Evolutionary conservation across 306 rosid genomes (phyloP).

Genomic region (Arachis hypogaea): DNA sequence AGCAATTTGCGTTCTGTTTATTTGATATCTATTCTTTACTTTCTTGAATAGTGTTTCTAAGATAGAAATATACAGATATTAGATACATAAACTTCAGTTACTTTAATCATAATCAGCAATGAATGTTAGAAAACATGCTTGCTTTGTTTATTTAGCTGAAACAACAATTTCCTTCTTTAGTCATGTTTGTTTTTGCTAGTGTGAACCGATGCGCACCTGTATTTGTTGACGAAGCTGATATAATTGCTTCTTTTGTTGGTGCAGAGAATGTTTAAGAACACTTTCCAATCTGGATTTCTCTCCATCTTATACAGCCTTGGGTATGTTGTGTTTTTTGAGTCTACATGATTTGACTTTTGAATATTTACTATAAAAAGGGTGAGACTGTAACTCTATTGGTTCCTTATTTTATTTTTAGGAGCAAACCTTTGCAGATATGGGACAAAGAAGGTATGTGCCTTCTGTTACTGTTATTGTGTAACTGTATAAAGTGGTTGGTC

Average conservation of each 20-base stretch:
- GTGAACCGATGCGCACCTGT: not conserved
- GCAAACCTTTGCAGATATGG: conserved; percentile 99
- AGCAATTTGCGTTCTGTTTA: not conserved
- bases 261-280: conserved; percentile 88
- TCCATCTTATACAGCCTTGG: conserved; percentile 95
- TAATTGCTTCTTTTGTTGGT: conserved; percentile 34
- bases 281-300: conserved; percentile 95
- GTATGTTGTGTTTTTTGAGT: conserved; percentile 47
- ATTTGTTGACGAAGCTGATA: not conserved
- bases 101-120: not conserved
- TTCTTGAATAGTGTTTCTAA: not conserved
- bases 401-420: conserved; percentile 50
- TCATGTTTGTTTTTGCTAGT: not conserved
- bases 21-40: not conserved
- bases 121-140: not conserved
- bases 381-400: conserved; percentile 33
- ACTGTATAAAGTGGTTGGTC: too few relatives aligned
- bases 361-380: conserved; percentile 21
- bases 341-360: conserved; percentile 3
- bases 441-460: conserved; percentile 84
- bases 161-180: not conserved
- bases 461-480: not conserved
- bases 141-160: not conserved
- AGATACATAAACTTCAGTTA: not conserved
- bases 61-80: too few relatives aligned